Percentiles rank a stretch among this genome's conserved stretches.
Conservation (phyloP, 306 rosid genomes). For the Casuarina equisetifolia region DNA sequence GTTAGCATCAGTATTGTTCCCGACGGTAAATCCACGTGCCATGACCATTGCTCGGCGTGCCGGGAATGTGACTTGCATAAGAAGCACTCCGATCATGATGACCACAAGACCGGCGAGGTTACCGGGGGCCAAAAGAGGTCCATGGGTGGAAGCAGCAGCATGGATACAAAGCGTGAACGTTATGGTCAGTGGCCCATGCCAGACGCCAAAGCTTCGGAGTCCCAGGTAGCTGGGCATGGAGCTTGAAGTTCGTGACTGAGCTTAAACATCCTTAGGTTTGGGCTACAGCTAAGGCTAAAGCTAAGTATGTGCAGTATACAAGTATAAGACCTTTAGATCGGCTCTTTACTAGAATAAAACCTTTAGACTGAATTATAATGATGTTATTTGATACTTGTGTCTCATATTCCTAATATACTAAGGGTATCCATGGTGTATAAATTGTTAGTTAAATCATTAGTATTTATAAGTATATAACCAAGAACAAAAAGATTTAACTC, state of each 20-base stretch:
- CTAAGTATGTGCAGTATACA: not conserved
- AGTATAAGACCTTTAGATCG: too few relatives aligned
- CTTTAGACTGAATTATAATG: not conserved
- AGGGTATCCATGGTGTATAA: too few relatives aligned
- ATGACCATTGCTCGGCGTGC: not conserved
- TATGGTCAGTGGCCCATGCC: too few relatives aligned
- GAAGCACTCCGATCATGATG: too few relatives aligned
- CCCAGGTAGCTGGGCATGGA: not conserved
- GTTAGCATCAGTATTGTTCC: not conserved
- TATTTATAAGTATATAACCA: too few relatives aligned
- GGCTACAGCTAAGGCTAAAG: not conserved
- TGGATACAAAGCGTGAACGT: not conserved
- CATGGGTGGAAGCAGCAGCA: constrained; percentile 3
- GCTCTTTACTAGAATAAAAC: not conserved
- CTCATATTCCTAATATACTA: too few relatives aligned
- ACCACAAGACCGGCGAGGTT: not conserved
- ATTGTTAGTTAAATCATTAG: too few relatives aligned
- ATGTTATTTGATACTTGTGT: too few relatives aligned
- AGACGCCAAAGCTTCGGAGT: not conserved
- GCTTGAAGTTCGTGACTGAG: too few relatives aligned
- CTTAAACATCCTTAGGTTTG: not conserved
- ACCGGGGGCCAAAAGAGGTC: not conserved
- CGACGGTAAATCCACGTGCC: not conserved
- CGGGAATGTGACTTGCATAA: too few relatives aligned
- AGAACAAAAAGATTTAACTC: too few relatives aligned